Base-by-base conservation (phyloP, 129 eudicot species). In the Kitagawia praeruptora region DNA sequence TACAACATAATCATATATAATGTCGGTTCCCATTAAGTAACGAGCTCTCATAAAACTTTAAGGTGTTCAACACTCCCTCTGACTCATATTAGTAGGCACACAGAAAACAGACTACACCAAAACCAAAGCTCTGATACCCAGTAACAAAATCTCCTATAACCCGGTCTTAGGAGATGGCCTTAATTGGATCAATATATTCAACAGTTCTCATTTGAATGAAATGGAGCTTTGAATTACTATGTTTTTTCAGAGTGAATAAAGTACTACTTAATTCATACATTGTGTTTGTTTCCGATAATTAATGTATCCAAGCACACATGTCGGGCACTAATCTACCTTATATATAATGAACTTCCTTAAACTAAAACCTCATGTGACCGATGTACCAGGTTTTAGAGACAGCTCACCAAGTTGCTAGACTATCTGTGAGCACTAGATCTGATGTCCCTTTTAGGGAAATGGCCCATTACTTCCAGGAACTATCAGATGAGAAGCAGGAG, bases 371-470 rank as follows among this genome's bases (percentile, higher is more conserved):
- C 31, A 23, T 40, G 39, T 45, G 41, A 31, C 21, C 63, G 39
- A 46, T 81, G 79, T 61, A 41, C 56, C 82, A 95, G 98, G 98
- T 95, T 28, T 53, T 90, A 85, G 99, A 92, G 74, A 87, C 99
- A 23, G 92, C 97, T 47, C 92, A 92, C 73, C 91, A 95, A 82
- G 97, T 90, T 34, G 96, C 93, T 54, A 87, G 95, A 89, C 76
- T 87, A 74, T 95, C 97, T 18, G 84, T 90, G 74, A 83, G 89
- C 83, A 90, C 85, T 18, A 85, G 89, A 38, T 90, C 91, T 21
- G 96, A 90, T 41, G 86, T 89, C 19, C 84, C 99, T 23, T 95
- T 87, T 82, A 85, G 81, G 81, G 99, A 95, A 86, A 95, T 88
- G 90, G 88, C 99, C 40, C 66, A 78, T 79, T 91, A 90, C 70